phyloP scores from a whole-genome alignment of 305 asterid genomes.

The Plantago rigida region DNA sequence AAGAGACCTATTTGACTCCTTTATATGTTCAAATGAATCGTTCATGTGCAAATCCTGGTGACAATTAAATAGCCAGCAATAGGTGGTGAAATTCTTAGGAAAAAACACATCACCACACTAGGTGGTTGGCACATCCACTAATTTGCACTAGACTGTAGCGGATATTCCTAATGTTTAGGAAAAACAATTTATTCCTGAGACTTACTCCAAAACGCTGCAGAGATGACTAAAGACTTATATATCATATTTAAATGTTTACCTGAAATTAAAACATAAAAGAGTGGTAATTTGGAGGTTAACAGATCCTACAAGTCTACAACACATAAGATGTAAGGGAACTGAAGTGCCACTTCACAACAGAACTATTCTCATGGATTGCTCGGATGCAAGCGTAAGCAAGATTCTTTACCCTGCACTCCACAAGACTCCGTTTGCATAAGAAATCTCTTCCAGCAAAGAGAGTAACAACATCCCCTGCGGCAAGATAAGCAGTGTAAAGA shows the following conservation, averaged over 20 bases:
- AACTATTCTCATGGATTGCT: slow-evolving; percentile 79
- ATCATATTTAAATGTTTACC: neutral
- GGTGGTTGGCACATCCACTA: too few species aligned
- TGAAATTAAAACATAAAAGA: slow-evolving; percentile 13
- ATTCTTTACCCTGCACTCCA: slow-evolving; percentile 67
- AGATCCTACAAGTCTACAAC: slow-evolving; percentile 6
- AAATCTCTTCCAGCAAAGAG: slow-evolving; percentile 57
- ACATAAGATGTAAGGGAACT: slow-evolving; percentile 3
- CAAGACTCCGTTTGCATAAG: slow-evolving; percentile 48
- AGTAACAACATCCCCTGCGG: slow-evolving; percentile 49
- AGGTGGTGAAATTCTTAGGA: too few species aligned
- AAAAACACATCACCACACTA: too few species aligned
- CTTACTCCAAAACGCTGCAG: too few species aligned
- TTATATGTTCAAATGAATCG: too few species aligned
- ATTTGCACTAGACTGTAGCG: too few species aligned
- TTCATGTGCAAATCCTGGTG: too few species aligned
- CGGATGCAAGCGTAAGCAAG: slow-evolving; percentile 56
- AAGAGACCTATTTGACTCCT: too few species aligned
- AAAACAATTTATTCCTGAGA: too few species aligned
- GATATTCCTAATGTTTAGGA: neutral
- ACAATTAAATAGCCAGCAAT: too few species aligned
- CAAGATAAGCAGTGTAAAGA: slow-evolving; percentile 26
- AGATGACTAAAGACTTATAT: too few species aligned
- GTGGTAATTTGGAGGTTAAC: slow-evolving; percentile 12
- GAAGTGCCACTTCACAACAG: slow-evolving; percentile 22